Percentiles rank a stretch among this genome's conserved stretches.
Conservation (phyloP, 2,329 filamentous ascomycete species). For the Apiospora koreana region DNA sequence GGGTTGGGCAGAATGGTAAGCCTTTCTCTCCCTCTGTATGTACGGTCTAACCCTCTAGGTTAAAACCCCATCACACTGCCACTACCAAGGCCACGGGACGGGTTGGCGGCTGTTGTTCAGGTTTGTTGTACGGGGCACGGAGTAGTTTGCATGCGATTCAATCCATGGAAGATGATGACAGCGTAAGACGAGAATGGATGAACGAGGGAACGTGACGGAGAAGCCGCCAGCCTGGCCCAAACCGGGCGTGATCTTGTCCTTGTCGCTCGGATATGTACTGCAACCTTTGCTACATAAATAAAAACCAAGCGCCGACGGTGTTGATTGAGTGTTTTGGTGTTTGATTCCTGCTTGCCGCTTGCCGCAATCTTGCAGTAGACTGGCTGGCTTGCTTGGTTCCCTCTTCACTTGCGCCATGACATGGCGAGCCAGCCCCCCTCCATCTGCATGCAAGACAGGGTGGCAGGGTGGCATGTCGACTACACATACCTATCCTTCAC, state of each 20-base stretch:
- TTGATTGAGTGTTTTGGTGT: background rate
- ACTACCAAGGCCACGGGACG: conserved; percentile 7
- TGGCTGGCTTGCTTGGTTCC: background rate
- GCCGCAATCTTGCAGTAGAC: background rate
- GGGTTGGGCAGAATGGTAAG: background rate
- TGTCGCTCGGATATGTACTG: background rate
- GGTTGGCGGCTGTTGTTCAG: background rate
- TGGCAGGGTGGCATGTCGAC: background rate
- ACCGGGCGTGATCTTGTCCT: background rate
- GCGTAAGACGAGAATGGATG: background rate
- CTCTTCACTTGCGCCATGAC: background rate
- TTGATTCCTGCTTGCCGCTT: background rate
- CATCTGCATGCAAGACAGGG: background rate
- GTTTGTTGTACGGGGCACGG: background rate
- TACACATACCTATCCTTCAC: background rate
- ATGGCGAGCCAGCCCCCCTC: background rate
- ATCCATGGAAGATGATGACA: background rate
- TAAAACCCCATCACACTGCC: background rate
- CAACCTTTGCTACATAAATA: background rate
- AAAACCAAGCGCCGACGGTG: background rate
- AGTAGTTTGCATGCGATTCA: background rate
- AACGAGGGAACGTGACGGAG: background rate
- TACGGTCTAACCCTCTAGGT: too few species aligned
- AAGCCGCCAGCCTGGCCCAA: background rate
- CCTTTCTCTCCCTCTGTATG: background rate